Evolutionary conservation across 2,329 filamentous ascomycete species (phyloP).

Genomic region (Aspergillus chevalieri): DNA sequence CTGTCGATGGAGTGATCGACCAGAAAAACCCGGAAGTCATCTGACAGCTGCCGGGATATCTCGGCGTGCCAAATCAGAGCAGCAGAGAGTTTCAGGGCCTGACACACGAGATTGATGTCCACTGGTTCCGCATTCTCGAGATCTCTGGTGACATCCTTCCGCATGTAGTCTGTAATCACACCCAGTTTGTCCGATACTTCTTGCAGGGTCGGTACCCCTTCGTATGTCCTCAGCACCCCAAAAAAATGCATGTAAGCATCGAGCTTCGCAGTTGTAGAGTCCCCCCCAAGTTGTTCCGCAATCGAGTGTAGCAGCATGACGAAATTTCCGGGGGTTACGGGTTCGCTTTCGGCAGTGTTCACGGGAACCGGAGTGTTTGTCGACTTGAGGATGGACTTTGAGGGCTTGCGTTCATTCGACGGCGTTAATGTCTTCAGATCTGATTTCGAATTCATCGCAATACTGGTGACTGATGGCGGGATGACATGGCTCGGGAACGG

Average conservation of each 20-base stretch:
- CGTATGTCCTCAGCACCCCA: constrained; percentile 70
- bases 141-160: constrained; percentile 68
- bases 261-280: constrained; percentile 64
- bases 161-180: constrained; percentile 72
- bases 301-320: constrained; percentile 79
- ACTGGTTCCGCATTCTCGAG: constrained; percentile 46
- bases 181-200: constrained; percentile 70
- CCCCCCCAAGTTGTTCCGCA: constrained; percentile 70
- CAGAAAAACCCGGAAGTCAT: constrained; percentile 73
- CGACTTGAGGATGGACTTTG: constrained; percentile 78
- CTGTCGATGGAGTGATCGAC: constrained; percentile 72
- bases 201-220: constrained; percentile 69
- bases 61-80: constrained; percentile 69
- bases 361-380: constrained; percentile 36
- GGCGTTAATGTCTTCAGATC: constrained; percentile 44
- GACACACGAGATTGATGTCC: constrained; percentile 66
- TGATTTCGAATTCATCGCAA: constrained; percentile 30
- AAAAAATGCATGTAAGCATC: constrained; percentile 83
- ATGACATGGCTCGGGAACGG: constrained; percentile 52
- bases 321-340: constrained; percentile 54
- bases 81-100: constrained; percentile 70
- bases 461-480: constrained; percentile 31
- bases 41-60: constrained; percentile 64
- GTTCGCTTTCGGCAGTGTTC: constrained; percentile 40
- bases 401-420: constrained; percentile 47